These are phyloP conservation scores for Mycena vitilis DNA, from an alignment of 768 basidiomycete genomes.

Conservation along the genomic window DNA sequence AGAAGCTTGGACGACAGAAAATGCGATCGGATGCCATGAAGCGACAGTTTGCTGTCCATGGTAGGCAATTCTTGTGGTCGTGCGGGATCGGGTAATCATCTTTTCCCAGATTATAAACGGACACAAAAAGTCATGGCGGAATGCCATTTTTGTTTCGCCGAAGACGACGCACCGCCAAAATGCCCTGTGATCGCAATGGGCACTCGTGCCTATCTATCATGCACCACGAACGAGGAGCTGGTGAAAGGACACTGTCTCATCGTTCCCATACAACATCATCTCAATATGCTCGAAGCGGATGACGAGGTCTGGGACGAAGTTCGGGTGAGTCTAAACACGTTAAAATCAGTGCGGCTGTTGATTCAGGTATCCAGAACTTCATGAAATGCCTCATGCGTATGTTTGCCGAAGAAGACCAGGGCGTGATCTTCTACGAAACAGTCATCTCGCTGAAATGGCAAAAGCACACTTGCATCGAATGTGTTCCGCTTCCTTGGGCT, in stretches of 20 bases:
- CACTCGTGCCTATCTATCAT: conserved; percentile 90
- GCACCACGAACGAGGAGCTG: conserved; percentile 89
- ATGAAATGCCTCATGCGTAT: conserved; percentile 97
- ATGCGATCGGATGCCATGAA: conserved; percentile 98
- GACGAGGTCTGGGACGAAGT: conserved; percentile 99
- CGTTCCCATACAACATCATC: conserved; percentile 94
- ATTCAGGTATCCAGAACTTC: conserved; percentile 61
- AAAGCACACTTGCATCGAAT: conserved; percentile 93
- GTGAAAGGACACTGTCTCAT: conserved; percentile 93
- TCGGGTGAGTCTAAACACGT: conserved; percentile 63
- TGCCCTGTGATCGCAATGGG: conserved; percentile 93
- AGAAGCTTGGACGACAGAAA: conserved; percentile 90
- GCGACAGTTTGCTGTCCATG: conserved; percentile 95
- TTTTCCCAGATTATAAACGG: conserved; percentile 83
- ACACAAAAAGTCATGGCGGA: conserved; percentile 91
- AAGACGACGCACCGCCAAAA: conserved; percentile 90
- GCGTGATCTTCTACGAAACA: conserved; percentile 96
- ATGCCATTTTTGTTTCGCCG: conserved; percentile 92
- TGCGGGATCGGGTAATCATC: not conserved
- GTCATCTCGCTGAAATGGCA: conserved; percentile 89
- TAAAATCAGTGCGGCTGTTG: not conserved
- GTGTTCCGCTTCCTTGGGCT: conserved; percentile 91
- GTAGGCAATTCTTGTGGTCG: conserved; percentile 52
- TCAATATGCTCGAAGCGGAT: conserved; percentile 92
- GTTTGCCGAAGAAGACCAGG: conserved; percentile 93